Evolutionary conservation across 495 filamentous ascomycete species (phyloP), one percentile per base, ranked within the genome.

Genomic region (Penicillium riverlandense): DNA sequence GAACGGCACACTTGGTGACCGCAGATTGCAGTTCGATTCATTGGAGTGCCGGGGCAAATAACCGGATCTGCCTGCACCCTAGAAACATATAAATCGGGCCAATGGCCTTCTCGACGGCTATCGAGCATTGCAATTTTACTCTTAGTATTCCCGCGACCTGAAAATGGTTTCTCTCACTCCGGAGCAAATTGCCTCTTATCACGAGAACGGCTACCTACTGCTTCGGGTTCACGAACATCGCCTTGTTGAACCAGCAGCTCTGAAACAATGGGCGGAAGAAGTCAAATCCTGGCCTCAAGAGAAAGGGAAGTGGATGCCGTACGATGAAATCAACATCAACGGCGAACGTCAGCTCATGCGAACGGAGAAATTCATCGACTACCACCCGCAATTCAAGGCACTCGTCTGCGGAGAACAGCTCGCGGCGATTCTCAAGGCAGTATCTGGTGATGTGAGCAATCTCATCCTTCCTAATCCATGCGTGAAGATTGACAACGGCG

Each of bases 291-390:
- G 66, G 54, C 65, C 63, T 8, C 63, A 58, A 8, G 46, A 61
- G 2, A 61, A 63, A 16, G 57, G 62, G 11, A 62, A 63, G 47
- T 71, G 65, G 59, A 71, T 71, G 66, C 68, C 68, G 1, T 71
- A 71, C 35, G 65, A 70, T 30, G 66, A 72, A 44, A 58, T 72
- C 50, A 70, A 66, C 38, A 55, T 62, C 14, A 50, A 55, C 1
- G 67, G 68, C 9, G 50, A 66, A 47, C 61, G 63, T 8, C 65
- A 69, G 22, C 54, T 72, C 16, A 69, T 68, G 57, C 55, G 68
- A 35, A 72, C 65, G 5, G 65, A 69, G 41, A 67, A 64, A 38
- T 70, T 68, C 35, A 58, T 66, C n/a, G 65, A 67, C 40, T 67
- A 59, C 40, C 65, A 72, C 37, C 35, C 50, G 8, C 41, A 58